A percentile compares a stretch with the other conserved stretches of the same genome.
These are phyloP conservation scores for Magnaporthiopsis poae DNA, from an alignment of 2,329 filamentous ascomycete genomes.

Conservation along the genomic window DNA sequence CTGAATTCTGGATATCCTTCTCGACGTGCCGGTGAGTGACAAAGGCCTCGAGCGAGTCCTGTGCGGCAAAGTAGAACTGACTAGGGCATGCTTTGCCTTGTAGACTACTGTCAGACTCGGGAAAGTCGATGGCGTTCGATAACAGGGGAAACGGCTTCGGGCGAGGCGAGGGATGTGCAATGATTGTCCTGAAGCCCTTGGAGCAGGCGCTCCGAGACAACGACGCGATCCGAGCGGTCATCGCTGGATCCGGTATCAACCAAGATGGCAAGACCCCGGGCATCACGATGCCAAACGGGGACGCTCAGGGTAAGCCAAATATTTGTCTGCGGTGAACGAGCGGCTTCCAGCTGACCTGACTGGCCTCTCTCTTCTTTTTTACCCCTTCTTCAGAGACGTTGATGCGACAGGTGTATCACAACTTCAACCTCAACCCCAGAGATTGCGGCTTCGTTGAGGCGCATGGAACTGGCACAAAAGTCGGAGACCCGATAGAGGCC, in stretches of 20 bases:
- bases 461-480: constrained; percentile 46
- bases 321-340: background rate
- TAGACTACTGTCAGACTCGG: constrained; percentile 40
- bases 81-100: constrained; percentile 7
- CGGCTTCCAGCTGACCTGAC: background rate
- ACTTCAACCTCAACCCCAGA: constrained; percentile 28
- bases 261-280: constrained; percentile 47
- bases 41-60: constrained; percentile 18
- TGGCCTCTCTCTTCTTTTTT: background rate
- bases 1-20: constrained; percentile 37
- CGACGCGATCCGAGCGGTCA: constrained; percentile 43
- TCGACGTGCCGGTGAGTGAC: constrained; percentile 31
- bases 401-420: constrained; percentile 33
- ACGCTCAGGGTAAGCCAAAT: constrained; percentile 32
- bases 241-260: constrained; percentile 40
- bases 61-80: constrained; percentile 11
- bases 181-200: constrained; percentile 47
- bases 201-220: constrained; percentile 44
- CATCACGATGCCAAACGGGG: constrained; percentile 45
- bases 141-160: constrained; percentile 46
- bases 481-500: constrained; percentile 47
- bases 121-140: constrained; percentile 43
- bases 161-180: constrained; percentile 48
- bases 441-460: constrained; percentile 38
- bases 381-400: constrained; percentile 16